phyloP scores from a whole-genome alignment of 495 filamentous ascomycete genomes.

The Pyronema omphalodes region DNA sequence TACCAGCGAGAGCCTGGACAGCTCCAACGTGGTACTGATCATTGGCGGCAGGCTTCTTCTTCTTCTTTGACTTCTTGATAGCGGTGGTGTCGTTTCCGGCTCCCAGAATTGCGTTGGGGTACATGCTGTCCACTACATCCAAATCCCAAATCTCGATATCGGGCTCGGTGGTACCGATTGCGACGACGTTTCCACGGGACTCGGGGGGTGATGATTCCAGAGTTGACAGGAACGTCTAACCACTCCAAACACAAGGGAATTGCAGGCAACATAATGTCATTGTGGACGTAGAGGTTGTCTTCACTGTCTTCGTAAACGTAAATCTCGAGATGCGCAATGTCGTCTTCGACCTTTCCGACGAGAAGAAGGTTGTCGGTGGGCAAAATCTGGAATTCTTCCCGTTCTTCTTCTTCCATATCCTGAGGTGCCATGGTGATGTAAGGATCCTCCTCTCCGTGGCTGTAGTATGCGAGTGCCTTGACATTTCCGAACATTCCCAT shows the following conservation, averaged over 20 bases:
- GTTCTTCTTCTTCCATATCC: slow-evolving; percentile 50
- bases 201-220: slow-evolving; percentile 32
- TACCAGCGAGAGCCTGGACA: slow-evolving; percentile 73
- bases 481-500: slow-evolving; percentile 92
- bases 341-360: slow-evolving; percentile 86
- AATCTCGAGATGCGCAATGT: slow-evolving; percentile 87
- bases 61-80: slow-evolving; percentile 57
- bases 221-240: slow-evolving; percentile 71
- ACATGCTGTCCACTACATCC: slow-evolving; percentile 90
- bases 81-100: slow-evolving; percentile 41
- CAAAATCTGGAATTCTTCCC: slow-evolving; percentile 85
- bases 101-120: slow-evolving; percentile 92
- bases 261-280: slow-evolving; percentile 97
- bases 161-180: slow-evolving; percentile 89
- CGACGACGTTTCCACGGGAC: slow-evolving; percentile 65
- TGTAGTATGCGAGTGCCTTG: slow-evolving; percentile 79
- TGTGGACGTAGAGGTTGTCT: slow-evolving; percentile 93
- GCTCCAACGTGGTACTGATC: slow-evolving; percentile 89
- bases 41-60: slow-evolving; percentile 67
- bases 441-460: slow-evolving; percentile 80
- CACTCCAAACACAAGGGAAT: slow-evolving; percentile 93
- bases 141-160: slow-evolving; percentile 99
- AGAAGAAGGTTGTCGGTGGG: slow-evolving; percentile 82
- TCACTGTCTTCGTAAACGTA: slow-evolving; percentile 85
- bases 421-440: slow-evolving; percentile 72